Percentiles rank a stretch among this genome's conserved stretches.
Evolutionary conservation across 2,329 filamentous ascomycete species (phyloP).

Genomic region (Waltergamsia citrina): DNA sequence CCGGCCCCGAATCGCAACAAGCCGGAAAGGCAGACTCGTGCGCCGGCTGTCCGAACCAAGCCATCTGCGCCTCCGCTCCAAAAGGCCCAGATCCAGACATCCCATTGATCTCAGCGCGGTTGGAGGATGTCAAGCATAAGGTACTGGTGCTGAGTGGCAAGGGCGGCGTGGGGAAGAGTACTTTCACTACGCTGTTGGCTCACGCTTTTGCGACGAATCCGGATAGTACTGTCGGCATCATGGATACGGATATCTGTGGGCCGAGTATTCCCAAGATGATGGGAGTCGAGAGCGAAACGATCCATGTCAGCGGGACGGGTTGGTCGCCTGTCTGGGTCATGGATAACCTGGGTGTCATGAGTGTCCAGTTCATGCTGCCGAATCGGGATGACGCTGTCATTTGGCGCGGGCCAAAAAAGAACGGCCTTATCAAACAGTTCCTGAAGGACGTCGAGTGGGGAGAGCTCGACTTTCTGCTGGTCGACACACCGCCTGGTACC

Average conservation of each 20-base stretch:
- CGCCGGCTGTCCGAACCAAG: constrained; percentile 90
- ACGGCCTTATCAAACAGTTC: constrained; percentile 95
- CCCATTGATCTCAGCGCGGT: constrained; percentile 73
- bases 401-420: constrained; percentile 97
- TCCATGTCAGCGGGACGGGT: constrained; percentile 79
- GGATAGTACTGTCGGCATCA: constrained; percentile 75
- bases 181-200: constrained; percentile 79
- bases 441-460: constrained; percentile 98
- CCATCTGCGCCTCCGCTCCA: constrained; percentile 86
- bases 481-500: constrained; percentile 93
- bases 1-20: constrained; percentile 72
- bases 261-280: constrained; percentile 98
- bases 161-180: constrained; percentile 94
- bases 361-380: constrained; percentile 95
- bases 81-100: constrained; percentile 96
- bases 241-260: constrained; percentile 97
- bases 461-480: constrained; percentile 82
- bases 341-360: constrained; percentile 94
- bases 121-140: constrained; percentile 79
- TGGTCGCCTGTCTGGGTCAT: constrained; percentile 95
- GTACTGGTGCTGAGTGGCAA: constrained; percentile 89
- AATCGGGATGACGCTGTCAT: constrained; percentile 92
- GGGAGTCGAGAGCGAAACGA: constrained; percentile 88
- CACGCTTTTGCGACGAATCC: constrained; percentile 82
- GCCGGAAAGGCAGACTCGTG: constrained; percentile 72